A percentile compares a stretch with the other conserved stretches of the same genome.
Evolutionary conservation across 164 flowering plant species (phyloP).

Genomic region (Kalanchoe fedtschenkoi): DNA sequence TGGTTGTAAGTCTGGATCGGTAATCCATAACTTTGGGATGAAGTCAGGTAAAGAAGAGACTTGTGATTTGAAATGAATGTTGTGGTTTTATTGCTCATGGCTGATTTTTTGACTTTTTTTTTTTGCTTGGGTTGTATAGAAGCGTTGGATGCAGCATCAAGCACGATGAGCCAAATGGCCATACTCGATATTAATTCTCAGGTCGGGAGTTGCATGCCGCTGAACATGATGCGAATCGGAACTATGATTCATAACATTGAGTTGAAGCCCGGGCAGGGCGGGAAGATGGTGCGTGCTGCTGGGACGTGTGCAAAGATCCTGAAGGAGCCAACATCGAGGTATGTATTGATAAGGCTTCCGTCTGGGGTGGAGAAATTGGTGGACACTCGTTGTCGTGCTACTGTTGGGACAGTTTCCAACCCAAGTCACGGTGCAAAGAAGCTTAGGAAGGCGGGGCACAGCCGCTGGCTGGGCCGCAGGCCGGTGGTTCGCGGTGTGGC

Average conservation of each 20-base stretch:
- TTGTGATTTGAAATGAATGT: not conserved
- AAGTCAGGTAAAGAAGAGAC: not conserved
- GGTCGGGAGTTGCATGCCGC: slow-evolving; percentile 50
- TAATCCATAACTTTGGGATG: not conserved
- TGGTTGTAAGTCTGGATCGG: not conserved
- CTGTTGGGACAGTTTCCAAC: slow-evolving; percentile 36
- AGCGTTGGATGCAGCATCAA: slow-evolving; percentile 2
- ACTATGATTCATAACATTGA: slow-evolving; percentile 49
- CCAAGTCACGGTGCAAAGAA: slow-evolving; percentile 27
- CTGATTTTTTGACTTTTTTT: not conserved
- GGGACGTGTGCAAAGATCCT: slow-evolving; percentile 45
- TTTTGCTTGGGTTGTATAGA: not conserved
- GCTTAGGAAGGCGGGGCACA: slow-evolving; percentile 43
- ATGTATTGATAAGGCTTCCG: slow-evolving; percentile 25
- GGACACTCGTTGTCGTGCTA: slow-evolving; percentile 34
- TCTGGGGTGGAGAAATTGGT: slow-evolving; percentile 37
- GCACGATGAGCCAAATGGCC: slow-evolving; percentile 19
- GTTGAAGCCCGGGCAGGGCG: slow-evolving; percentile 49
- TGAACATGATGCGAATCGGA: slow-evolving; percentile 41
- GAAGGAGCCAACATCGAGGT: slow-evolving; percentile 29
- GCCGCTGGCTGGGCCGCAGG: slow-evolving; percentile 40
- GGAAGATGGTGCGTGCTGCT: slow-evolving; percentile 46
- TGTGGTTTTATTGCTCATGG: not conserved
- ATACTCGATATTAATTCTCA: slow-evolving; percentile 29
- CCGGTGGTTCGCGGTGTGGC: slow-evolving; percentile 53